Evolutionary conservation across 75 land plant species (phyloP).

Genomic region (Isoetes taiwanensis): DNA sequence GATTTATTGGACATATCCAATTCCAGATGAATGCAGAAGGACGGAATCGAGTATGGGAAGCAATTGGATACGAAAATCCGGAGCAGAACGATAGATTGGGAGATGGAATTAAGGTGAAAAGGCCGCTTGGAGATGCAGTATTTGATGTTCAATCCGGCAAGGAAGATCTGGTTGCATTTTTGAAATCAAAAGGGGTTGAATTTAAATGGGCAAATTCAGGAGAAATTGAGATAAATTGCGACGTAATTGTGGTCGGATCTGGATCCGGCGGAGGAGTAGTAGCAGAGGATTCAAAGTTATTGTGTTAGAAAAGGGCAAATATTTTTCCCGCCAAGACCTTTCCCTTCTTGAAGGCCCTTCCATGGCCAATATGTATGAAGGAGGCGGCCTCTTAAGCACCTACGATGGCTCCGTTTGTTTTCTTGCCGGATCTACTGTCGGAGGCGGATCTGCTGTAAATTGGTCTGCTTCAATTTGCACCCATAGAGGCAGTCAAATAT

Average conservation of each 20-base stretch:
- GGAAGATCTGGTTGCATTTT: no score
- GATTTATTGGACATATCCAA: no score
- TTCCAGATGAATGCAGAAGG: no score
- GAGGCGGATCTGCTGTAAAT: slow-evolving; percentile 76
- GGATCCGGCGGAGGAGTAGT: slow-evolving; percentile 86
- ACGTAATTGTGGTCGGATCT: slow-evolving; percentile 71
- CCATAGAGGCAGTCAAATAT: no score
- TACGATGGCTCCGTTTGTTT: slow-evolving; percentile 26
- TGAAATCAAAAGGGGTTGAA: no score
- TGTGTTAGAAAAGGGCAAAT: slow-evolving; percentile 70
- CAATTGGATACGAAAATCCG: no score
- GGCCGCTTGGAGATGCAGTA: no score
- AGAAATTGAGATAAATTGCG: slow-evolving; percentile 48
- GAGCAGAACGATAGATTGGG: neutral
- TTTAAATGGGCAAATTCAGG: no score
- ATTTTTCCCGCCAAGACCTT: slow-evolving; percentile 36
- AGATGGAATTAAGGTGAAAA: no score
- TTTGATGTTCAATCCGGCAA: no score
- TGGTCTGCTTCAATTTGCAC: slow-evolving; percentile 72
- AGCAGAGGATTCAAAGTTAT: slow-evolving; percentile 68
- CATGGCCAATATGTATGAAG: slow-evolving; percentile 38
- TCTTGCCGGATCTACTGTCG: slow-evolving; percentile 61
- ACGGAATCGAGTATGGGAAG: no score
- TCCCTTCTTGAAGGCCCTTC: slow-evolving; percentile 59
- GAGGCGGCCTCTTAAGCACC: slow-evolving; percentile 36